Evolutionary conservation across 2,329 filamentous ascomycete genomes (phyloP).

Genomic region (Saccharata proteae): DNA sequence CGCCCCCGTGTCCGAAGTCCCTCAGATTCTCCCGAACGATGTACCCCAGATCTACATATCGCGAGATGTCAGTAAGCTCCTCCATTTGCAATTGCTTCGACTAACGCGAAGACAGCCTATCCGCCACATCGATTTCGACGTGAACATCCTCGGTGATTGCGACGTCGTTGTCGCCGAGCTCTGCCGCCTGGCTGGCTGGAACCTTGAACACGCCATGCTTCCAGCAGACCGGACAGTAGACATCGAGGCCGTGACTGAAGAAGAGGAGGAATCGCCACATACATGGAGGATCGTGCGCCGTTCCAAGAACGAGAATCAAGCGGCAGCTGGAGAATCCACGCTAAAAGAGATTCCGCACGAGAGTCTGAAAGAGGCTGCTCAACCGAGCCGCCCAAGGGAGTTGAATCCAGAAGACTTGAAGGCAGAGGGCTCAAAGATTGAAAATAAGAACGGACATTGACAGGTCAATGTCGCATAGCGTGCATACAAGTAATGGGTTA

Average conservation of each 20-base stretch:
- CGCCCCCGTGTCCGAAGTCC: slow-evolving; percentile 85
- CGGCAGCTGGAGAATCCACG: too few species aligned
- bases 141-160: slow-evolving; percentile 91
- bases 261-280: slow-evolving; percentile 18
- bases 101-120: slow-evolving; percentile 44
- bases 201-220: slow-evolving; percentile 71
- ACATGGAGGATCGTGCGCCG: slow-evolving; percentile 7
- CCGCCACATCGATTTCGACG: slow-evolving; percentile 85
- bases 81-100: slow-evolving; percentile 8
- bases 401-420: too few species aligned
- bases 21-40: slow-evolving; percentile 62
- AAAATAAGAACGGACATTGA: too few species aligned
- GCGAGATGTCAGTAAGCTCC: slow-evolving; percentile 44
- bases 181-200: slow-evolving; percentile 70
- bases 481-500: too few species aligned
- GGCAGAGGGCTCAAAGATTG: too few species aligned
- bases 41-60: slow-evolving; percentile 88
- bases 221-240: slow-evolving; percentile 51
- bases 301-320: too few species aligned
- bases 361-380: too few species aligned
- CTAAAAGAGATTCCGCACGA: too few species aligned
- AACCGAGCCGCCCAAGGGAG: too few species aligned
- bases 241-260: slow-evolving; percentile 26
- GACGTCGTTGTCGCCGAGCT: slow-evolving; percentile 83
- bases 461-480: too few species aligned